Conservation (phyloP, 2,329 filamentous ascomycete genomes). For the Colletotrichum costaricense region DNA sequence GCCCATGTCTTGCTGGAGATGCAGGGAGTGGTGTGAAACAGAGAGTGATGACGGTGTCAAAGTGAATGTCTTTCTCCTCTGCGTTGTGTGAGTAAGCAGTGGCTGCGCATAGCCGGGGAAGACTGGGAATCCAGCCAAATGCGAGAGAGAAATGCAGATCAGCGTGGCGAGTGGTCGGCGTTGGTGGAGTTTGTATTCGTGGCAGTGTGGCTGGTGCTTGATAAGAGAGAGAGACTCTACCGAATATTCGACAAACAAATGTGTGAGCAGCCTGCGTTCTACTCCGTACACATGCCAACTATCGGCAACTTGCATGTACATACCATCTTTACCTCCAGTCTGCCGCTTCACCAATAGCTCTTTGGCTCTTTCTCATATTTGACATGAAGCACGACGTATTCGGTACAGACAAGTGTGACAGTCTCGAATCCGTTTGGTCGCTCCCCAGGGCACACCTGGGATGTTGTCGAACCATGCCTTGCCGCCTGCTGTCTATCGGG, state of each 20-base stretch:
- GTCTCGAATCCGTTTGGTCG: background rate
- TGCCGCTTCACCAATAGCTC: background rate
- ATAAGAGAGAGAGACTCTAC: background rate
- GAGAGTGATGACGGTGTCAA: constrained; percentile 3
- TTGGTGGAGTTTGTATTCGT: constrained; percentile 17
- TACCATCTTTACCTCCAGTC: background rate
- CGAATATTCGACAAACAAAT: background rate
- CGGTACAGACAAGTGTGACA: background rate
- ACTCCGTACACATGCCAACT: background rate
- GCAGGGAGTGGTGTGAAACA: constrained; percentile 12
- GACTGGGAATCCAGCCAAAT: background rate
- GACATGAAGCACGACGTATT: background rate
- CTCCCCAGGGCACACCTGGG: background rate
- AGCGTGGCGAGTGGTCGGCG: background rate
- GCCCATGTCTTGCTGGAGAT: background rate
- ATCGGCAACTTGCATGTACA: constrained; percentile 1
- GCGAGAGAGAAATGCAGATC: background rate
- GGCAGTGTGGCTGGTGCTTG: constrained; percentile 28
- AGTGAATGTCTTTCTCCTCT: background rate
- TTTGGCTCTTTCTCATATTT: too few species aligned
- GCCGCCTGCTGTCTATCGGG: background rate
- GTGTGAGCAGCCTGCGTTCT: background rate
- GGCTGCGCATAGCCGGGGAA: background rate
- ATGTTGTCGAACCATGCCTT: constrained; percentile 16
- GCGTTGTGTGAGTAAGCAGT: constrained; percentile 4